Conservation (phyloP, 352 stramenopile genomes). For the Aphanomyces invadans region DNA sequence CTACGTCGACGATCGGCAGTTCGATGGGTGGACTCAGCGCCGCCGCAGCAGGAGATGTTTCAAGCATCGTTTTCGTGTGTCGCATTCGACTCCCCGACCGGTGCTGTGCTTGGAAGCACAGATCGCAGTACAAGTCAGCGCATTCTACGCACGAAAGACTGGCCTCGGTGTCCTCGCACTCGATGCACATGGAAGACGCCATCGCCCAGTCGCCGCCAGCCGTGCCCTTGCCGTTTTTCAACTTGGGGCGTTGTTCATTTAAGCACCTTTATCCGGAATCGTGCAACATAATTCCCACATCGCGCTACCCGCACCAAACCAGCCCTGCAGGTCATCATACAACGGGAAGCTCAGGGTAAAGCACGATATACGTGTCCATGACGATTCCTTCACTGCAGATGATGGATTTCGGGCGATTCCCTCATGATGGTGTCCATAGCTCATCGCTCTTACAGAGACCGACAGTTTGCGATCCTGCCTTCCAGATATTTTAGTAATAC, state of each 20-base stretch:
- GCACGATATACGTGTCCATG: no score
- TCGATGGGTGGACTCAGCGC: background rate
- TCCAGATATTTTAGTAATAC: no score
- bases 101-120: slow-evolving; percentile 74
- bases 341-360: no score
- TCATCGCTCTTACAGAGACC: no score
- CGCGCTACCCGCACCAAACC: no score
- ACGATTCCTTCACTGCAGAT: no score
- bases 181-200: slow-evolving; percentile 50
- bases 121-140: slow-evolving; percentile 61
- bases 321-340: no score
- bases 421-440: no score
- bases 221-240: background rate
- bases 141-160: slow-evolving; percentile 58
- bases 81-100: slow-evolving; percentile 42
- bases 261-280: background rate
- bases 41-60: background rate
- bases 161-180: slow-evolving; percentile 78
- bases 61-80: slow-evolving; percentile 36
- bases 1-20: background rate
- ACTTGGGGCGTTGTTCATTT: background rate
- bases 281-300: no score
- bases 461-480: no score
- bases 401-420: no score
- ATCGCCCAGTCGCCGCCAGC: background rate